Evolutionary conservation across 768 basidiomycete genomes (phyloP).

Genomic region (Myochromella boudieri): DNA sequence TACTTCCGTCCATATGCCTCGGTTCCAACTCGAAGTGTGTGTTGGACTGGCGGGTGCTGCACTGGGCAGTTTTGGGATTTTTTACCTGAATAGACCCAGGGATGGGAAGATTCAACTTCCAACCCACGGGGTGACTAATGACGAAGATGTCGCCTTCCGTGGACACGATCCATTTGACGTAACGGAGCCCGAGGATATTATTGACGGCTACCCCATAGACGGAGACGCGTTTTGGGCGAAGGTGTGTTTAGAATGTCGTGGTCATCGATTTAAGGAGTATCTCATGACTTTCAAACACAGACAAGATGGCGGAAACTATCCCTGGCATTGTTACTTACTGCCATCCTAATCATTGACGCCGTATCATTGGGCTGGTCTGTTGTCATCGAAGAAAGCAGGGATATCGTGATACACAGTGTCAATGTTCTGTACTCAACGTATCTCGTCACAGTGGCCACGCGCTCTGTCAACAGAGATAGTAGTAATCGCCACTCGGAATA

Average conservation of each 20-base stretch:
- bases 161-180: constrained; percentile 67
- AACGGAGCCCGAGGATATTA: constrained; percentile 64
- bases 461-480: constrained; percentile 49
- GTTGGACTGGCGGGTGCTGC: constrained; percentile 42
- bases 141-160: constrained; percentile 15
- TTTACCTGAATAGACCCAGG: constrained; percentile 37
- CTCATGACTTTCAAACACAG: constrained; percentile 32
- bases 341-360: constrained; percentile 50
- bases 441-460: constrained; percentile 47
- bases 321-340: constrained; percentile 43
- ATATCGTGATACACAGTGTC: constrained; percentile 39
- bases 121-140: constrained; percentile 17
- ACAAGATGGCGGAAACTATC: constrained; percentile 59
- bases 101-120: constrained; percentile 57
- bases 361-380: constrained; percentile 57
- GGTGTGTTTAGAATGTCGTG: constrained; percentile 30
- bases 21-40: constrained; percentile 58
- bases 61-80: constrained; percentile 41
- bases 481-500: constrained; percentile 43
- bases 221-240: constrained; percentile 60
- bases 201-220: constrained; percentile 67
- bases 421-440: constrained; percentile 61
- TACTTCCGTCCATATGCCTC: constrained; percentile 44
- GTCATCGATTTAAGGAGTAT: not conserved
- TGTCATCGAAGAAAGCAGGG: constrained; percentile 25